Evolutionary conservation across 2,329 filamentous ascomycete species (phyloP), one percentile per base, ranked within the genome.

Genomic region (Phyllosticta citribraziliensis): DNA sequence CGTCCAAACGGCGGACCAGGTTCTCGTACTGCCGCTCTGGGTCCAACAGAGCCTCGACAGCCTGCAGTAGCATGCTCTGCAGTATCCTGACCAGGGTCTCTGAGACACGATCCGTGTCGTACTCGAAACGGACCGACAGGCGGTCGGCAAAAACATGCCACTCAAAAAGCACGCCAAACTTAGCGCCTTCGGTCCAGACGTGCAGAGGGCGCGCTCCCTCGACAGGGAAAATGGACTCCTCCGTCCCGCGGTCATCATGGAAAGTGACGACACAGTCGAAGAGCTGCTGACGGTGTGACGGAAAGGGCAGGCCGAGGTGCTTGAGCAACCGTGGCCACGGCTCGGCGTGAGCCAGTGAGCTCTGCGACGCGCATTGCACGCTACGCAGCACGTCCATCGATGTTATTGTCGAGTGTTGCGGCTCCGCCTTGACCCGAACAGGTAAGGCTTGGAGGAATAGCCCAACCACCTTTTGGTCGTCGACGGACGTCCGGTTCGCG

Each of bases 381-480:
- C 50, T 22, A 33, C 58, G 35, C 55, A 65, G 27, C 22, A 64
- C 6, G 60, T 12, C 52, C 19, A 22, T 58, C 51, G 27, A 51
- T n/a, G 56, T 57, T 52, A 62, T 35, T 51, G 64, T 62, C 24
- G 56, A 12, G 47, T 12, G 14, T 19, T 24, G 47, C 47, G 17
- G 6, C 27, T 17, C 54, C 9, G 47, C 12, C 57, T 56, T 14
- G 47, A 69, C 61, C 17, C 70, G 62, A 22, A 73, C 63, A 1
- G 70, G 70, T 0, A 73, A 60, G 9, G 70, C 69, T 55, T 72
- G 63, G 2, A 73, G 66, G 64, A 70, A 73, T 0, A 73, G 63
- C 1, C 70, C 70, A 19, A 72, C 65, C 10, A 63, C 61, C 1
- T 66, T 56, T 14, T 65, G 27, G 56, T 71, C 70, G 12, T 64